Conservation (phyloP, 1,139 yeast genomes). For the Nakaseomyces delphensis region DNA sequence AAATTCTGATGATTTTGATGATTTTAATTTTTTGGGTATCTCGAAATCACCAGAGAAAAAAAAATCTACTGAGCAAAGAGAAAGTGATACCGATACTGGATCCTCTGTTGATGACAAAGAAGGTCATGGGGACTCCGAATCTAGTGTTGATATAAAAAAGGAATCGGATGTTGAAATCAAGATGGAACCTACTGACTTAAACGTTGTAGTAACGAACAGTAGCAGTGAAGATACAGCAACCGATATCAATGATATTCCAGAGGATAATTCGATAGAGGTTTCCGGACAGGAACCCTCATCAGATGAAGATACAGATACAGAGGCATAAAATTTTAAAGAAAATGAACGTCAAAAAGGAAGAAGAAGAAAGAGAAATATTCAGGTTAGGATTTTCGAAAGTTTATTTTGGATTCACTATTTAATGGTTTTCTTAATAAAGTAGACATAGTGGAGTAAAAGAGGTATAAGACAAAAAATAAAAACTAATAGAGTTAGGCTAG, state of each 20-base stretch:
- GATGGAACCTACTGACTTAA: neutral
- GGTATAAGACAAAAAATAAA: too few relatives aligned
- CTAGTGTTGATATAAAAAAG: neutral
- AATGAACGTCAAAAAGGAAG: too few relatives aligned
- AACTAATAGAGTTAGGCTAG: neutral
- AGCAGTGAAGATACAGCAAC: neutral
- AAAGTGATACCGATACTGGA: neutral
- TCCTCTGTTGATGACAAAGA: neutral
- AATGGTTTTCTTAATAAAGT: too few relatives aligned
- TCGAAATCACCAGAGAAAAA: slow-evolving; percentile 4
- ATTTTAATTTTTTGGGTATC: slow-evolving; percentile 14
- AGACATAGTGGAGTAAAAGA: too few relatives aligned
- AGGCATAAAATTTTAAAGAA: too few relatives aligned
- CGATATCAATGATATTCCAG: neutral
- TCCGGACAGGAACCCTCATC: too few relatives aligned
- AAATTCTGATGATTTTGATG: slow-evolving; percentile 12
- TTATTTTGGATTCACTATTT: too few relatives aligned
- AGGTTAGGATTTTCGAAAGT: too few relatives aligned
- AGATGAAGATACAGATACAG: neutral
- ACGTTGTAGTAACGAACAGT: neutral
- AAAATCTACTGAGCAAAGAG: neutral
- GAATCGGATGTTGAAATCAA: neutral
- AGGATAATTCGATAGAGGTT: too few relatives aligned
- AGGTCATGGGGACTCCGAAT: neutral
- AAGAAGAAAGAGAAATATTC: too few relatives aligned